These are phyloP conservation scores for Zygosaccharomyces sapae DNA, from an alignment of 1,139 yeast species.

Conservation along the genomic window DNA sequence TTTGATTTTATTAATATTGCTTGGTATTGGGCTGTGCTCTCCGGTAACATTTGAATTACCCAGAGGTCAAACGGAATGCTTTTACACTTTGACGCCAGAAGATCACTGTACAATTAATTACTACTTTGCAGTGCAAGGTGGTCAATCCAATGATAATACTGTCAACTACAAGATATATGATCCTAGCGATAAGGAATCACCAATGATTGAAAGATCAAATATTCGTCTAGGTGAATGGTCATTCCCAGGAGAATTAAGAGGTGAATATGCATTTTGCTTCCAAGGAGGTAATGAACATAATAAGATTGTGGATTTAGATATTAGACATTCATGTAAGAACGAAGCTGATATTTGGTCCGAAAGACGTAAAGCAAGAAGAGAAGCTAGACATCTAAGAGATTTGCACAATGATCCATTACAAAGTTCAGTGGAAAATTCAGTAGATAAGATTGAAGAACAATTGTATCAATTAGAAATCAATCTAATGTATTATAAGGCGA, in stretches of 20 bases:
- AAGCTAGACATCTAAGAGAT: conserved; percentile 18
- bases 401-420: conserved; percentile 40
- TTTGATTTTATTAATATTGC: not conserved
- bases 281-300: conserved; percentile 83
- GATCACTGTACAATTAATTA: conserved; percentile 65
- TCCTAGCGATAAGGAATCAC: conserved; percentile 52
- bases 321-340: conserved; percentile 41
- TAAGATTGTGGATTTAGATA: conserved; percentile 85
- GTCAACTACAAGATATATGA: conserved; percentile 71
- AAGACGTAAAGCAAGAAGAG: conserved; percentile 48
- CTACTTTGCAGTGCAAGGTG: conserved; percentile 89
- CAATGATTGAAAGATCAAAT: conserved; percentile 55
- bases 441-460: conserved; percentile 61
- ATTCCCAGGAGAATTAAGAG: conserved; percentile 61
- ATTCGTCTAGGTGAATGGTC: conserved; percentile 85
- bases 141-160: conserved; percentile 68
- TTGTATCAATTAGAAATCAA: conserved; percentile 61
- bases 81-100: conserved; percentile 65
- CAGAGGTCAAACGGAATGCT: conserved; percentile 78
- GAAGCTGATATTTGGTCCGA: conserved; percentile 62
- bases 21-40: conserved; percentile 23
- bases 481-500: conserved; percentile 81
- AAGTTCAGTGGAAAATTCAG: conserved; percentile 52
- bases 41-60: conserved; percentile 74
- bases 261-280: conserved; percentile 94